Evolutionary conservation across 306 rosid species (phyloP), one percentile per base, ranked within the genome.

Genomic region (Castanopsis chinensis): DNA sequence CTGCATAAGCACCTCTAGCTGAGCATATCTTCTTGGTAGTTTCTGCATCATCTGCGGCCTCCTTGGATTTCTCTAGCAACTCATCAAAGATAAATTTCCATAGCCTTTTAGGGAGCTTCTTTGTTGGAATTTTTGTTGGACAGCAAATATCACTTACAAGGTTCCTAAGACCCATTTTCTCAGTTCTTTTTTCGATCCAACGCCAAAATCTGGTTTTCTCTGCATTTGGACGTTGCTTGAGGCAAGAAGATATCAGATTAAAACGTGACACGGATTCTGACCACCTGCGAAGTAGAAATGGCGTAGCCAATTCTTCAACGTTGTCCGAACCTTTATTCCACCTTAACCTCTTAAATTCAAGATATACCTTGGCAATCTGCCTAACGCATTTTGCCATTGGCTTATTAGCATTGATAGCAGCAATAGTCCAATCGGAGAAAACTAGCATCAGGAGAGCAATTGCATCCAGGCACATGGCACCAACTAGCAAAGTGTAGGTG

Each of bases 381-480:
- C 0, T 0, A 57, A 11, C 0, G 12, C 0, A 6, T 0, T 3
- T 20, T 57, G 0, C 28, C 4, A 21, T 5, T 55, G 3, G 4
- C 9, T 0, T 7, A 0, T 2, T 57, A 0, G 11, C 0, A 8
- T 41, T 1, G 5, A 58, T 3, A 27, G 30, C 8, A 10, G 65
- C 61, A 21, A 71, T 49, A 35, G 84, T 75, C 81, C 82, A 72
- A 72, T 85, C 85, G 6, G 88, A 84, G 61, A 75, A 82, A 52
- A 72, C 0, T 10, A 77, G 33, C 82, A 57, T 80, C 20, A 32
- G 20, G 20, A 80, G 5, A 63, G 84, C 78, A 53, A 87, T 18
- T 7, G 60, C 0, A 71, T 87, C 87, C 55, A 87, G 23, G 63
- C 17, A 27, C 3, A 87, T 1, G n/a, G 90, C 90, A 27, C 90